Conservation (phyloP, 2,329 filamentous ascomycete genomes). For the Aureobasidium melanogenum region DNA sequence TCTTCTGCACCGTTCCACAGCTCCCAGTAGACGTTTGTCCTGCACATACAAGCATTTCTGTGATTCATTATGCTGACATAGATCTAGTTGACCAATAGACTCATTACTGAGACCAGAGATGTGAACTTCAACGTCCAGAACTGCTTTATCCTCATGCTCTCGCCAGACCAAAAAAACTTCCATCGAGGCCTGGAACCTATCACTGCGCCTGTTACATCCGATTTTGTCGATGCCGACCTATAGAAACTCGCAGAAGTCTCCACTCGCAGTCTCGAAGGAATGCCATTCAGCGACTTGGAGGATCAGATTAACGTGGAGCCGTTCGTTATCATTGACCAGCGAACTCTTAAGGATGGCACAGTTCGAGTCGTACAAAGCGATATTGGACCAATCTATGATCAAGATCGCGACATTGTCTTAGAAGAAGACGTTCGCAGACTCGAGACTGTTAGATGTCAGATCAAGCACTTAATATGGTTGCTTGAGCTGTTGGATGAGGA, state of each 20-base stretch:
- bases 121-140: background rate
- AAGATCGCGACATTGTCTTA: background rate
- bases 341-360: background rate
- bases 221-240: background rate
- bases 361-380: background rate
- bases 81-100: background rate
- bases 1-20: background rate
- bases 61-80: background rate
- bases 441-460: background rate
- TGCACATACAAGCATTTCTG: background rate
- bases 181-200: background rate
- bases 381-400: background rate
- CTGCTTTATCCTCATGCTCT: background rate
- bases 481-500: background rate
- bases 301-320: background rate
- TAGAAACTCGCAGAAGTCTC: background rate
- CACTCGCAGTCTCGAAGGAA: background rate
- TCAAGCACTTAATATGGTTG: background rate
- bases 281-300: background rate
- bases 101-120: background rate
- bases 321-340: background rate
- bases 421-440: background rate
- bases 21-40: background rate
- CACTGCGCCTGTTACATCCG: background rate
- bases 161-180: background rate